Percentiles rank a stretch among this genome's conserved stretches.
phyloP scores from a whole-genome alignment of 1,284 basidiomycete species.

The Ganoderma lucidum region DNA sequence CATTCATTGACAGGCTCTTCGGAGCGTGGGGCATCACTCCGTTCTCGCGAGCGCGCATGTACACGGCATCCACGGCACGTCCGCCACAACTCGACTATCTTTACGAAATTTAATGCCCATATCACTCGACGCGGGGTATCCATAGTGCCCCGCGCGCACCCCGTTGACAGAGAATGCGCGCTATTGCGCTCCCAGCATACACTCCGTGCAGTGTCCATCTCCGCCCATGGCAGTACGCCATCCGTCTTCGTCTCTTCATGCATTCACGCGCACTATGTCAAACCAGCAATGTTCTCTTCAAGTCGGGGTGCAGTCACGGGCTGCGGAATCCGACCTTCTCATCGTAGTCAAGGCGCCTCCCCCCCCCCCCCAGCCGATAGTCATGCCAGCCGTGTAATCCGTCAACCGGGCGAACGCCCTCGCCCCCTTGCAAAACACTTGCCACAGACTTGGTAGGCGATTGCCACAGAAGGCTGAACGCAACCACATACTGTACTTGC shows the following conservation, averaged over 20 bases:
- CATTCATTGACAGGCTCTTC: neutral
- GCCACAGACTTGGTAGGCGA: neutral
- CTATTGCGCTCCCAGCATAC: neutral
- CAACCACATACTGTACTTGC: neutral
- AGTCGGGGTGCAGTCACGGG: neutral
- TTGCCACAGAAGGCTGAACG: conserved; percentile 2
- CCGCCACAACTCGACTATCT: neutral
- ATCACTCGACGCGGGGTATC: conserved; percentile 2
- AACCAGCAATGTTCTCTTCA: neutral
- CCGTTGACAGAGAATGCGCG: neutral
- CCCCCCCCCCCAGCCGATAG: neutral
- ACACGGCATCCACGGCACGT: conserved; percentile 1
- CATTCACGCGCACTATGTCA: neutral
- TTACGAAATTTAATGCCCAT: neutral
- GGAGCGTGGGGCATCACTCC: neutral
- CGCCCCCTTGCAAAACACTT: neutral
- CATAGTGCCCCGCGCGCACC: conserved; percentile 8
- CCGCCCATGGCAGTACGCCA: conserved; percentile 9
- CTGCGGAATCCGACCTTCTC: conserved; percentile 1
- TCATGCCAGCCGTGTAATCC: neutral
- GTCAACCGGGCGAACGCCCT: neutral
- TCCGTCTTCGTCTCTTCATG: neutral
- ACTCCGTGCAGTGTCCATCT: conserved; percentile 1
- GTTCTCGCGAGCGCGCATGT: neutral
- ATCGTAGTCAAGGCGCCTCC: conserved; percentile 4